Conservation (phyloP, 108 stramenopile genomes). For the Asterionellopsis glacialis region DNA sequence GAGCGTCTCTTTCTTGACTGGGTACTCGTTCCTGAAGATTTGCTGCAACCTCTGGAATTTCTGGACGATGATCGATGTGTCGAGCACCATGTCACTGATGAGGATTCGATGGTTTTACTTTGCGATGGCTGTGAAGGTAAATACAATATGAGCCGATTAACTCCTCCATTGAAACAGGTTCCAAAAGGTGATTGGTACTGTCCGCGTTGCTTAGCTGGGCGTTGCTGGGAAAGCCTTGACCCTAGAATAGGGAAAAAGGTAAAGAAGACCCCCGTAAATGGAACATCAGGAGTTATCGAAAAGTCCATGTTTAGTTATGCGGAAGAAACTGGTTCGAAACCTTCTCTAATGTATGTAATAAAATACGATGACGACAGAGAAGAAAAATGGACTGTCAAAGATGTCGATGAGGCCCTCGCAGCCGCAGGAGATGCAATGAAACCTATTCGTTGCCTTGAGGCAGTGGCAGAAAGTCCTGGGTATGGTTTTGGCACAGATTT, state of each 20-base stretch:
- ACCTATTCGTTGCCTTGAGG: conserved; percentile 56
- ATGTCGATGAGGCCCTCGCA: conserved; percentile 52
- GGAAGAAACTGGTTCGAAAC: conserved; percentile 14
- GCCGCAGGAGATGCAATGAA: conserved; percentile 39
- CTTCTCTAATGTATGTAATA: conserved; percentile 53
- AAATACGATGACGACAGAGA: conserved; percentile 25
- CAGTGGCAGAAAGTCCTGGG: conserved; percentile 74
- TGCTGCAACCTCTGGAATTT: conserved; percentile 42
- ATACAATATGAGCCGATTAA: conserved; percentile 74
- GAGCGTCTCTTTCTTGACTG: conserved; percentile 85
- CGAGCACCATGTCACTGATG: conserved; percentile 60
- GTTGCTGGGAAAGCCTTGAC: conserved; percentile 78
- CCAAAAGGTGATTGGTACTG: conserved; percentile 90
- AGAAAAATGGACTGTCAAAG: conserved; percentile 47
- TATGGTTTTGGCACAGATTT: conserved; percentile 62
- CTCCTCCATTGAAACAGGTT: conserved; percentile 63
- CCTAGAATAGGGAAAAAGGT: conserved; percentile 71
- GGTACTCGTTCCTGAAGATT: conserved; percentile 67
- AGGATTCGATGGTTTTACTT: conserved; percentile 70
- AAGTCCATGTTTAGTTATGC: conserved; percentile 22
- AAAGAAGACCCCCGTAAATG: background rate
- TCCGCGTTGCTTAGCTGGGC: conserved; percentile 65
- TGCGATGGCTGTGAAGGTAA: conserved; percentile 92
- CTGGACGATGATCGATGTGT: conserved; percentile 86
- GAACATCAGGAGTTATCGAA: conserved; percentile 5